Evolutionary conservation across 2,329 filamentous ascomycete genomes (phyloP).

Genomic region (Ophiognomonia clavigignenti-juglandacearum): DNA sequence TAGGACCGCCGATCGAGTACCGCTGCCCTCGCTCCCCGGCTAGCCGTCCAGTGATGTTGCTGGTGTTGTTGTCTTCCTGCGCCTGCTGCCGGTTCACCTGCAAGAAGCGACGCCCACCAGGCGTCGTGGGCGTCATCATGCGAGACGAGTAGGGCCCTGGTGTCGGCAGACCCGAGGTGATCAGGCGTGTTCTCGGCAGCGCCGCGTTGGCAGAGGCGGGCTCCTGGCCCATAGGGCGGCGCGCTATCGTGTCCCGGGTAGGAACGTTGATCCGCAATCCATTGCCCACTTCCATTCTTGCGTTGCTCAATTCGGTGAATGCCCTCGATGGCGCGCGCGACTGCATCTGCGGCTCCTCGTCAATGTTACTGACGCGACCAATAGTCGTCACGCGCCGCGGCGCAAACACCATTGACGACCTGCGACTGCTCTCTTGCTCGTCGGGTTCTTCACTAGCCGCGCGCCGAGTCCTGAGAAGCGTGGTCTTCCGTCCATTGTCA

Average conservation of each 20-base stretch:
- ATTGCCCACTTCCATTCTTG: slow-evolving; percentile 29
- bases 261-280: slow-evolving; percentile 34
- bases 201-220: slow-evolving; percentile 37
- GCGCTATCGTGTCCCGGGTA: slow-evolving; percentile 3
- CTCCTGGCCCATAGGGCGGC: slow-evolving; percentile 24
- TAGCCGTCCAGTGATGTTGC: slow-evolving; percentile 29
- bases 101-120: slow-evolving; percentile 42
- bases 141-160: slow-evolving; percentile 28
- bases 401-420: slow-evolving; percentile 40
- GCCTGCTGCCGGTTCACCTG: slow-evolving; percentile 29
- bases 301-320: slow-evolving; percentile 46
- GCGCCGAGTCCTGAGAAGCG: slow-evolving; percentile 41
- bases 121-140: slow-evolving; percentile 32
- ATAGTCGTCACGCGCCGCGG: slow-evolving; percentile 36
- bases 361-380: slow-evolving; percentile 27
- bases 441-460: slow-evolving; percentile 46
- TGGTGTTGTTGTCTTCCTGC: slow-evolving; percentile 29
- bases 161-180: slow-evolving; percentile 39
- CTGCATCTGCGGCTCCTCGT: slow-evolving; percentile 45
- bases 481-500: slow-evolving; percentile 36
- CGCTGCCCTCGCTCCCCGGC: slow-evolving; percentile 39
- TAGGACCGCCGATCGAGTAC: slow-evolving; percentile 39
- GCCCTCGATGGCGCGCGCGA: slow-evolving; percentile 56
- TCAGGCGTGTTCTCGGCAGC: slow-evolving; percentile 49
- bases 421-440: slow-evolving; percentile 31